These are phyloP conservation scores for Ustilago tritici DNA, from an alignment of 1,284 basidiomycete genomes.

Conservation along the genomic window DNA sequence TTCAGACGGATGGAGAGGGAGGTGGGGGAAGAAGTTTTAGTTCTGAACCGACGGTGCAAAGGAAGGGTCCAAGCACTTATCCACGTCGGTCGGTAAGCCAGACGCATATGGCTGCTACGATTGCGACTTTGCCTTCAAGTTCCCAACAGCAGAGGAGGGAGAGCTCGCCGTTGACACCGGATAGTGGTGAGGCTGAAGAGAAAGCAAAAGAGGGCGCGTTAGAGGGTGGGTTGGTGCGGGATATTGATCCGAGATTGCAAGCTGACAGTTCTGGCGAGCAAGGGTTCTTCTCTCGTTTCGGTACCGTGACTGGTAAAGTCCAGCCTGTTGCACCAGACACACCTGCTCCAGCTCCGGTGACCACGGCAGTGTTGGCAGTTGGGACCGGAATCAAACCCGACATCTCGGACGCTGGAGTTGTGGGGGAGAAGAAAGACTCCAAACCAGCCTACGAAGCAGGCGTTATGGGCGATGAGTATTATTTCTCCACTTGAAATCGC, in stretches of 20 bases:
- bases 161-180: not conserved
- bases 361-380: not conserved
- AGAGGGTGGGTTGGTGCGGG: not conserved
- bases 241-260: slow-evolving; percentile 17
- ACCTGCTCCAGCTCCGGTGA: not conserved
- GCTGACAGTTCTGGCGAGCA: not conserved
- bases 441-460: slow-evolving; percentile 5
- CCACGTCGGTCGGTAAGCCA: not conserved
- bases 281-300: slow-evolving; percentile 33
- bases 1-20: not conserved
- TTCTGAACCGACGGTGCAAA: not conserved
- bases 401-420: not conserved
- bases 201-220: not conserved
- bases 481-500: slow-evolving; percentile 27
- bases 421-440: not conserved
- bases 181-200: not conserved
- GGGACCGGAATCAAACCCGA: not conserved
- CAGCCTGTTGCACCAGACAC: not conserved
- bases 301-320: slow-evolving; percentile 26
- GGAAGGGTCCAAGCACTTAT: not conserved
- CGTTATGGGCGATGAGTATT: slow-evolving; percentile 30
- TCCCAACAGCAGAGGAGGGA: not conserved
- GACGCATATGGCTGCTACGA: not conserved
- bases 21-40: not conserved
- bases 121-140: not conserved